phyloP scores from a whole-genome alignment of 495 filamentous ascomycete species.

The Aspergillus asperescens region DNA sequence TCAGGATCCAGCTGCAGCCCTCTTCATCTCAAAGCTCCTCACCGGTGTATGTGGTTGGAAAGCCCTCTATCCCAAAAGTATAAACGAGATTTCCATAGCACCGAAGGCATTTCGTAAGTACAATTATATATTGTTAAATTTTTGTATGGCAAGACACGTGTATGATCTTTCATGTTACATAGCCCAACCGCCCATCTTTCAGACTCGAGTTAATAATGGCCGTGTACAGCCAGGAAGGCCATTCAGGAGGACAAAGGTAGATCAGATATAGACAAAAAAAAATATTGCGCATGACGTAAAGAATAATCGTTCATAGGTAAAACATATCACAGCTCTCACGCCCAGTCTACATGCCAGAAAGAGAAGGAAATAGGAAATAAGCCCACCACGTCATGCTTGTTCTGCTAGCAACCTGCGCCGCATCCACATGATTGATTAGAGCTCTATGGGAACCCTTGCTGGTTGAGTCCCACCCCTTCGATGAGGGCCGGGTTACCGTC shows the following conservation, averaged over 20 bases:
- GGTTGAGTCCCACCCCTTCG: constrained; percentile 31
- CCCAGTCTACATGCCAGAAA: constrained; percentile 22
- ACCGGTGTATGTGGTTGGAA: no score
- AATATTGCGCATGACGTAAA: constrained; percentile 1
- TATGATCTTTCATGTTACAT: constrained; percentile 13
- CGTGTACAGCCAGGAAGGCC: constrained; percentile 2
- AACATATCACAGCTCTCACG: constrained; percentile 15
- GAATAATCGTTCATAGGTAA: constrained; percentile 10
- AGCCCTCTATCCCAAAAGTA: no score
- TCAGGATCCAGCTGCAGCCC: no score
- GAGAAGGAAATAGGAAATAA: constrained; percentile 12
- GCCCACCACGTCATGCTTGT: constrained; percentile 18
- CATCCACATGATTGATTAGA: constrained; percentile 8
- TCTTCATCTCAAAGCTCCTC: no score
- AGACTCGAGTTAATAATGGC: constrained; percentile 3
- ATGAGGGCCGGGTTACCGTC: constrained; percentile 37
- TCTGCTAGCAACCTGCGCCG: constrained; percentile 13
- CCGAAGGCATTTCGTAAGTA: no score
- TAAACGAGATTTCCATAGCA: no score
- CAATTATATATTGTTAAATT: constrained; percentile 1
- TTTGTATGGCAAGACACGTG: not conserved
- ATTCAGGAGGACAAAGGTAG: not conserved
- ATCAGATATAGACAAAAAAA: not conserved
- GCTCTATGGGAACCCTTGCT: constrained; percentile 31
- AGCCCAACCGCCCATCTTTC: constrained; percentile 12